Evolutionary conservation across 73 alveolate species (phyloP), one percentile per base, ranked within the genome.

Genomic region (Symbiodinium natans): DNA sequence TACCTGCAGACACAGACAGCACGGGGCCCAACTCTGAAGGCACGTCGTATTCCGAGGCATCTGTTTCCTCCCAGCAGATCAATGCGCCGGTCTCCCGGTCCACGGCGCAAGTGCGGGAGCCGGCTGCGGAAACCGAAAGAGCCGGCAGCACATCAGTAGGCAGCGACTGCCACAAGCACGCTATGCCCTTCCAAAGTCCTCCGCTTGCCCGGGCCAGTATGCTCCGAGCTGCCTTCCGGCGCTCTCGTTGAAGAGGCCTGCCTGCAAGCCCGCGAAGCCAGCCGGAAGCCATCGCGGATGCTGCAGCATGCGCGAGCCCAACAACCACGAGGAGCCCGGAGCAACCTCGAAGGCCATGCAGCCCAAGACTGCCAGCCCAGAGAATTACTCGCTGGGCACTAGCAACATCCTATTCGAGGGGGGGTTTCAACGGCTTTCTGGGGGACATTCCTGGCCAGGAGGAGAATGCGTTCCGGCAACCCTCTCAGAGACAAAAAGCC

Each of bases 251-350:
- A n/a, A n/a, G 59, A 9, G 59, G 59, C 59, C 59, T 46, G 36
- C 36, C 3, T 29, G 80, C 19, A 29, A 63, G 80, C 36, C 40
- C 80, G 15, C 29, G 80, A 6, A 63, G 80, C 15, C 40, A 25
- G 77, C 80, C 33, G 80, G 80, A 63, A 29, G 33, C 80, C 80
- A 63, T 63, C n/a, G n/a, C n/a, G n/a, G n/a, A n/a, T n/a, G n/a
- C n/a, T n/a, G n/a, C n/a, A n/a, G n/a, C n/a, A n/a, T n/a, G n/a
- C n/a, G n/a, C n/a, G n/a, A n/a, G n/a, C n/a, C n/a, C n/a, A n/a
- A n/a, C n/a, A n/a, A n/a, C n/a, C n/a, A n/a, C n/a, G n/a, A n/a
- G n/a, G n/a, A n/a, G n/a, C n/a, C n/a, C n/a, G n/a, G n/a, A n/a
- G n/a, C n/a, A n/a, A n/a, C n/a, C n/a, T n/a, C n/a, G n/a, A n/a